Evolutionary conservation across 2,329 filamentous ascomycete genomes (phyloP), one percentile per base, ranked within the genome.

Genomic region (Colletotrichum sojae): DNA sequence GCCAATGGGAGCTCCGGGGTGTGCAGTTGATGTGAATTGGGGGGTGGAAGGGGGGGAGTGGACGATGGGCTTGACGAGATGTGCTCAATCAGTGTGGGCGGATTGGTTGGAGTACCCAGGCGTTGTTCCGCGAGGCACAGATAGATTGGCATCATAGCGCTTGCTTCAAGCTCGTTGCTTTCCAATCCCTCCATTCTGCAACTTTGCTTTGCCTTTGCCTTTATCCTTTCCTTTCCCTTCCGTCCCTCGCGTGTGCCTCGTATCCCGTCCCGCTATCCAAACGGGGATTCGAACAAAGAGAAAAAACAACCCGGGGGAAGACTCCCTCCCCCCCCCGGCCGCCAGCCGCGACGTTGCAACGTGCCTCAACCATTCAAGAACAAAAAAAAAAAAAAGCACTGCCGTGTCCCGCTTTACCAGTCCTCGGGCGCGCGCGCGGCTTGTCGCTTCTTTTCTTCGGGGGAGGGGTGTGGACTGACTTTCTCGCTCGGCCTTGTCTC

Each of bases 141-240:
- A 52, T 65, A 48, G 51, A 62, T 54, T 46, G 45, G 43, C 51
- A 67, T 67, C 63, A 67, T 63, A 67, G 64, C 64, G 64, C 36
- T 43, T 20, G 49, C 57, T 25, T 55, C 43, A 53, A 27, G 31
- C 54, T 52, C 39, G 52, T 52, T 22, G 22, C 48, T 20, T 46
- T 12, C 20, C 45, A 52, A 25, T 25, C 22, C 22, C 22, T n/a
- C 20, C 31, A 27, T 27, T 36, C 51, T 43, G 40, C 31, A 43
- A 20, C 27, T 25, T 25, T 25, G 22, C 22, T 25, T 4, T 25
- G 22, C 22, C 36, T 31, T 27, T 18, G 22, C 22, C 36, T 31
- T 27, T 18, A 27, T 39, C 16, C 36, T 40, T 22, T 36, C 8
- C 27, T 6, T 36, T 36, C 31, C 31, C 10, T 31, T 36, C 31